Base-by-base conservation (phyloP, 1,139 yeast genomes). In the Pichia sp. region DNA sequence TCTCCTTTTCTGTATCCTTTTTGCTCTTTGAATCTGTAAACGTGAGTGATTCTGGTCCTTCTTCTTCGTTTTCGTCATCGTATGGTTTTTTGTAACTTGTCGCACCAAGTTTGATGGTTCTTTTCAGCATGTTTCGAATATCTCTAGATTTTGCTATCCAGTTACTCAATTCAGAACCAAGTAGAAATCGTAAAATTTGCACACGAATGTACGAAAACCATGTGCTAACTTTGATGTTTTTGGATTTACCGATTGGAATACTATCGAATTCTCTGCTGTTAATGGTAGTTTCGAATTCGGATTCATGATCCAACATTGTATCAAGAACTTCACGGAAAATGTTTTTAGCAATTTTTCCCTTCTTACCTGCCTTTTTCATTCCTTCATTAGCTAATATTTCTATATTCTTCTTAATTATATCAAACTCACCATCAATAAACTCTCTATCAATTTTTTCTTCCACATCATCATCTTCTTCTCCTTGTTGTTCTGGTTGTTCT, bases 141-240 rank as follows among this genome's bases (percentile, higher is more conserved):
- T 46, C 48, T 21, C 37, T 42, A 10, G 48, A 39, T 10, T 34
- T 33, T 7, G 50, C 44, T 21, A 50, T 48, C 54, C 82, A 87
- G 46, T 68, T 69, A 51, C 78, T 83, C 15, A 81, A 69, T 2
- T 86, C 86, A 31, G 76, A 72, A 32, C 84, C 80, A 54, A 77
- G 80, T n/a, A 80, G 70, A 83, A 87, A 83, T 53, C 76, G 76
- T 55, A 82, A 67, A 49, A 75, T 78, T 43, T 78, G 71, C 41
- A 81, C 64, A 45, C 88, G 67, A 38, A 78, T 60, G 51, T 79
- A 74, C 43, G 80, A 71, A 49, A 66, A 73, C 93, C 93, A 83
- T 23, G 81, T 69, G 48, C 72, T 74, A 29, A 82, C 73, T n/a
- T 78, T 70, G 40, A 82, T 62, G 4, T 80, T 66, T 55, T 71